Evolutionary conservation across 768 basidiomycete genomes (phyloP).

Genomic region (Trametes elegans): DNA sequence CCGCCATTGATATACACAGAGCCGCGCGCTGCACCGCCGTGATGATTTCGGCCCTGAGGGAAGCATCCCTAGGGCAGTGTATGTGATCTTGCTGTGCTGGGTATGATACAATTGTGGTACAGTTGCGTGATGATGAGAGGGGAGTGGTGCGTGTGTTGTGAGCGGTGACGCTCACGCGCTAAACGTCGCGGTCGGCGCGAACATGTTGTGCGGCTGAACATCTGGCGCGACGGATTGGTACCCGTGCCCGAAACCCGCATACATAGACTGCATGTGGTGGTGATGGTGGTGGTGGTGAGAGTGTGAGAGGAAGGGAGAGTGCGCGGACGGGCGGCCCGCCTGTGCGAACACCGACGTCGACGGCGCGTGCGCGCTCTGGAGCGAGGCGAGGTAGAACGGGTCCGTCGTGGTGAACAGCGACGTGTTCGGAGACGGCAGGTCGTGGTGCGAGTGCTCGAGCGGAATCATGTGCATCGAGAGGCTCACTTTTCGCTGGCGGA

Average conservation of each 20-base stretch:
- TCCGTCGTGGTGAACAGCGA: slow-evolving; percentile 45
- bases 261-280: slow-evolving; percentile 14
- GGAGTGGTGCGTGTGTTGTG: too few species aligned
- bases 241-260: slow-evolving; percentile 6
- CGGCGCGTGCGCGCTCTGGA: slow-evolving; percentile 35
- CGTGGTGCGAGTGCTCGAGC: slow-evolving; percentile 21
- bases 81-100: slow-evolving; percentile 5
- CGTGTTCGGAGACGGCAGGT: slow-evolving; percentile 27
- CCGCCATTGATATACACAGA: background rate
- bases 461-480: slow-evolving; percentile 18
- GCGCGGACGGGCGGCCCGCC: slow-evolving; percentile 36
- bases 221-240: slow-evolving; percentile 18
- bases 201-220: slow-evolving; percentile 17
- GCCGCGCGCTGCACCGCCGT: background rate
- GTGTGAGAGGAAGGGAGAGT: slow-evolving; percentile 38
- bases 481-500: slow-evolving; percentile 18
- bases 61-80: too few species aligned
- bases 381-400: slow-evolving; percentile 47
- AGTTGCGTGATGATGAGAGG: background rate
- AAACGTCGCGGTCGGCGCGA: slow-evolving; percentile 12
- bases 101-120: slow-evolving; percentile 20
- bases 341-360: slow-evolving; percentile 38
- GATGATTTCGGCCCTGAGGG: background rate
- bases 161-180: slow-evolving; percentile 8
- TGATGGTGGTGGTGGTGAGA: slow-evolving; percentile 11